phyloP scores from a whole-genome alignment of 371 early-diverging fungal species.

The Furculomyces boomerangus region DNA sequence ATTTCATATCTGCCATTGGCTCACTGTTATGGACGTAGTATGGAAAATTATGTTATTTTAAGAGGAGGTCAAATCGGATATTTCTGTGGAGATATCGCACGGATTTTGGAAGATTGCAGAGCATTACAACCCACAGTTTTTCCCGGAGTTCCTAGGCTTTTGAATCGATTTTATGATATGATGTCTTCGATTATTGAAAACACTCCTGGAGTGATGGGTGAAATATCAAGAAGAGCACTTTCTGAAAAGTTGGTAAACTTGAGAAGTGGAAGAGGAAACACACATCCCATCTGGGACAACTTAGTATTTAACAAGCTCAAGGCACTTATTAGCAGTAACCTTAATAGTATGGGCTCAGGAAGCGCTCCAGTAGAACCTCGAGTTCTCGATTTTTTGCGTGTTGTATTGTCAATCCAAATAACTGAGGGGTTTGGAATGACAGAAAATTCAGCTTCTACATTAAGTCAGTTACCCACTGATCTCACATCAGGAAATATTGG shows the following conservation, averaged over 20 bases:
- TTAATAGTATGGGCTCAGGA: slow-evolving; percentile 55
- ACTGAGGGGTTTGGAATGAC: slow-evolving; percentile 95
- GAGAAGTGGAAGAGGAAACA: slow-evolving; percentile 31
- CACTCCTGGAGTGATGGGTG: slow-evolving; percentile 39
- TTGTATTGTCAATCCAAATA: slow-evolving; percentile 64
- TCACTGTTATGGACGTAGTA: slow-evolving; percentile 75
- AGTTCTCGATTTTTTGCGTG: slow-evolving; percentile 73
- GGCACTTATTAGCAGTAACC: slow-evolving; percentile 74
- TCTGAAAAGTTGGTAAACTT: slow-evolving; percentile 36
- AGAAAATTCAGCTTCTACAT: slow-evolving; percentile 55
- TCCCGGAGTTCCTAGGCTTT: slow-evolving; percentile 73
- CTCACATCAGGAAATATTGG: slow-evolving; percentile 73
- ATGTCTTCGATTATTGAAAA: slow-evolving; percentile 42
- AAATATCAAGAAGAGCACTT: slow-evolving; percentile 45
- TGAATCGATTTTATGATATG: slow-evolving; percentile 73
- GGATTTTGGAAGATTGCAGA: slow-evolving; percentile 65
- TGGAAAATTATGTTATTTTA: slow-evolving; percentile 27
- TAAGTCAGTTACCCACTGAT: slow-evolving; percentile 31
- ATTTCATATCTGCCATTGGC: slow-evolving; percentile 62
- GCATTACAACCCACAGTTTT: slow-evolving; percentile 69
- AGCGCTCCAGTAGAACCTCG: slow-evolving; percentile 78
- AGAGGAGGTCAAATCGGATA: slow-evolving; percentile 52
- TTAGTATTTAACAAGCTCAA: slow-evolving; percentile 77
- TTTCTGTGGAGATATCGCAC: slow-evolving; percentile 58
- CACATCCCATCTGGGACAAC: slow-evolving; percentile 72